Conservation (phyloP, 2,329 filamentous ascomycete species). For the Ophiocordyceps camponoti-floridani region DNA sequence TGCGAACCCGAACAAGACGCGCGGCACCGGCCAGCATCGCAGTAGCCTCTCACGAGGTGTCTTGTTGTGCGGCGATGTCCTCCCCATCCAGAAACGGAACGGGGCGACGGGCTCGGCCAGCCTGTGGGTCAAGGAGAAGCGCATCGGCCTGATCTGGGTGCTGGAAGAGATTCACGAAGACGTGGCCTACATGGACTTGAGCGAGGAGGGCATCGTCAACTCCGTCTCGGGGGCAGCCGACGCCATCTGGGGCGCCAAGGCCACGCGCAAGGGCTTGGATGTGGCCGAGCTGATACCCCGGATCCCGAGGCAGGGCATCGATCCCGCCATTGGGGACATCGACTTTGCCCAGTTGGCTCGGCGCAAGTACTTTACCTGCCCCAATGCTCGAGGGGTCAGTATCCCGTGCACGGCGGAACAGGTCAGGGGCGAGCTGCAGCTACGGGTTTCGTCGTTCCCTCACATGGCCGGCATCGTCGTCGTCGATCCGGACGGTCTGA, state of each 20-base stretch:
- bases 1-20: constrained; percentile 34
- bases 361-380: constrained; percentile 69
- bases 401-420: constrained; percentile 73
- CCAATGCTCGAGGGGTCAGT: constrained; percentile 57
- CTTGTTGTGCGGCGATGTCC: constrained; percentile 88
- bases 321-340: constrained; percentile 50
- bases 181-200: constrained; percentile 57
- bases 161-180: constrained; percentile 96
- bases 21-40: constrained; percentile 41
- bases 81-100: constrained; percentile 92
- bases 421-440: constrained; percentile 46
- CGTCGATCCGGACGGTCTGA: constrained; percentile 58
- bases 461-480: constrained; percentile 97
- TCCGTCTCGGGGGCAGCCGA: constrained; percentile 58
- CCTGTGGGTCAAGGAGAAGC: constrained; percentile 97
- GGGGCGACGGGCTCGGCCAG: constrained; percentile 83
- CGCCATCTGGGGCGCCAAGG: constrained; percentile 68
- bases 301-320: constrained; percentile 60
- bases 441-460: constrained; percentile 84
- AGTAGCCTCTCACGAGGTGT: constrained; percentile 72
- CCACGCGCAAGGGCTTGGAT: constrained; percentile 49
- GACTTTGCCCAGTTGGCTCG: constrained; percentile 61
- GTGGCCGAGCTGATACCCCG: constrained; percentile 65
- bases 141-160: constrained; percentile 88
- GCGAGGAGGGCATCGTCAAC: constrained; percentile 58